Base-by-base conservation (phyloP, 2,329 filamentous ascomycete species). In the Diaporthe nobilis region DNA sequence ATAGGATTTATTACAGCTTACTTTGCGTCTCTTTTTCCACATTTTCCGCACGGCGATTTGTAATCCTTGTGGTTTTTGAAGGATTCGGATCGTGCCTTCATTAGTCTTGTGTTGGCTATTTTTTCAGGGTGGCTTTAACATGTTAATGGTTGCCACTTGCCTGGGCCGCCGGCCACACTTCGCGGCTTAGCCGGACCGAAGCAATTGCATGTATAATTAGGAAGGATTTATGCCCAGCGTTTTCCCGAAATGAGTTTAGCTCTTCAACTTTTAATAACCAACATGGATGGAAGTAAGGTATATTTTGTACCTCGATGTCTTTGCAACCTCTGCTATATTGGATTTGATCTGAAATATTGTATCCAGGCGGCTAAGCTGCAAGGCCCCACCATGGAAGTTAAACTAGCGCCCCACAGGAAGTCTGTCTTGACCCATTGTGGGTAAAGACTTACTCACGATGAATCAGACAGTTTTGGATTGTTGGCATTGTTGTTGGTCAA, bases 221-320 rank as follows among this genome's bases (percentile, higher is more conserved):
- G 47, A 68, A 53, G 63, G 63, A 68, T 68, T 68, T 28, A 37
- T 34, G 63, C 47, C 47, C 17, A 68, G 63, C 8, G 22, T 17
- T 53, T 57, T 31, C 20, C 47, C 47, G 31, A 68, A 37, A 37
- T 7, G 12, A 53, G 47, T 20, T 37, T 53, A 39, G 47, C 63
- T 51, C 31, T 20, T 39, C 31, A 25, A 8, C 4, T 31, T 10
- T 47, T 12, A 20, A 63, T 4, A 28, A 3, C 12, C n/a, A 22
- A 37, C 28, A 15, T n/a, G 44, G 44, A 67, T n/a, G 44, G 20
- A 34, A 10, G 44, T 44, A 49, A n/a, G 31, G 49, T 34, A n/a
- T 4, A 51, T 34, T 34, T 31, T 39, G 22, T 22, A 34, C 22
- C 3, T 15, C 0, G 22, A 42, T 34, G 20, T 20, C 3, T 39